These are phyloP conservation scores for Candida nonsorbophila DNA, from an alignment of 805 yeast genomes.

Conservation along the genomic window DNA sequence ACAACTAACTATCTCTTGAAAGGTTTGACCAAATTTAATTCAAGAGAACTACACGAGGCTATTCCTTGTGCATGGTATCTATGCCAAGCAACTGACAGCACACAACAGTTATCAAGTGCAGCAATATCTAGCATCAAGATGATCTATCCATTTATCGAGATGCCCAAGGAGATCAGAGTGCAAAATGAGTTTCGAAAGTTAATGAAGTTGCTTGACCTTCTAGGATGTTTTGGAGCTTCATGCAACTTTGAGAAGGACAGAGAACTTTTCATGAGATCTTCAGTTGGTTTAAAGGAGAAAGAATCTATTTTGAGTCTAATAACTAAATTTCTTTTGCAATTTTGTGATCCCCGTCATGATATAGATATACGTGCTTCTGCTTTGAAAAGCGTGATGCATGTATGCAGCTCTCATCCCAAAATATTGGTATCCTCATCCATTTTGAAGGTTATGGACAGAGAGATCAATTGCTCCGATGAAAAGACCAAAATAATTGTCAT, in stretches of 20 bases:
- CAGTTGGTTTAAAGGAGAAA: slow-evolving; percentile 38
- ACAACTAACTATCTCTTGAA: slow-evolving; percentile 50
- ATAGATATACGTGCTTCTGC: slow-evolving; percentile 43
- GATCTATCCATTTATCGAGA: slow-evolving; percentile 41
- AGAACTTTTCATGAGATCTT: slow-evolving; percentile 30
- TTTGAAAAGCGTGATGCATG: slow-evolving; percentile 48
- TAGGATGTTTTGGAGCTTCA: slow-evolving; percentile 68
- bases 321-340: slow-evolving; percentile 52
- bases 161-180: slow-evolving; percentile 8
- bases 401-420: slow-evolving; percentile 61
- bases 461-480: slow-evolving; percentile 31
- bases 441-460: slow-evolving; percentile 46
- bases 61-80: slow-evolving; percentile 64
- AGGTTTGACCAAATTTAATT: slow-evolving; percentile 54
- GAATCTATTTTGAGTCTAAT: slow-evolving; percentile 58
- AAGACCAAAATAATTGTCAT: slow-evolving; percentile 48
- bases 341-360: slow-evolving; percentile 35
- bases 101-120: slow-evolving; percentile 51
- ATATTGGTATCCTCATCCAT: slow-evolving; percentile 58
- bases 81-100: slow-evolving; percentile 41
- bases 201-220: slow-evolving; percentile 51
- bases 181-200: slow-evolving; percentile 41
- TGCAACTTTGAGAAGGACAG: slow-evolving; percentile 54
- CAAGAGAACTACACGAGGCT: slow-evolving; percentile 64
- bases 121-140: slow-evolving; percentile 55